Conservation (phyloP, 352 stramenopile species). For the Phytophthora vignae region DNA sequence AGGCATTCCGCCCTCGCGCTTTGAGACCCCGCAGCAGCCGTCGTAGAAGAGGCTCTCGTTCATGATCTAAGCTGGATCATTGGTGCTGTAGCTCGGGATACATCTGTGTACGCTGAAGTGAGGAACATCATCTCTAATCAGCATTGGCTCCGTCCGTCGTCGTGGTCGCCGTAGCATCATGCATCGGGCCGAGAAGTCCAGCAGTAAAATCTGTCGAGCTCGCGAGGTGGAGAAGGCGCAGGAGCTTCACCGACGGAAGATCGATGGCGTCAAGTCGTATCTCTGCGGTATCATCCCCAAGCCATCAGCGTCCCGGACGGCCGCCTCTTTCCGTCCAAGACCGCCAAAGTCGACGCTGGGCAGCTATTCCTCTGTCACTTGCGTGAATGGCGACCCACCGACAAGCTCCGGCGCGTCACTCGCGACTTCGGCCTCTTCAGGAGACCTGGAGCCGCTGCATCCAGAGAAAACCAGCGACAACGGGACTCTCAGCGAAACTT, state of each 20-base stretch:
- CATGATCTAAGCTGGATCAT: conserved; percentile 10
- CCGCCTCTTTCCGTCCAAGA: conserved; percentile 28
- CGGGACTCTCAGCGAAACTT: not conserved
- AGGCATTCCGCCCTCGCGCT: conserved; percentile 1
- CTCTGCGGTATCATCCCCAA: conserved; percentile 50
- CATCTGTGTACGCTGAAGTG: not conserved
- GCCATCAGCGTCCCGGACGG: conserved; percentile 23
- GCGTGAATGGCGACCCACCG: conserved; percentile 2
- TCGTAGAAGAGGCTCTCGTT: not conserved
- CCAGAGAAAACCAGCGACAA: conserved; percentile 1
- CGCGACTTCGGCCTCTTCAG: not conserved
- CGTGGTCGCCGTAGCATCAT: conserved; percentile 36
- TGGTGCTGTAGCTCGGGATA: not conserved
- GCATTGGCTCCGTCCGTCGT: no score
- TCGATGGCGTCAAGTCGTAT: conserved; percentile 71
- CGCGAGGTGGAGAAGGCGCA: conserved; percentile 77
- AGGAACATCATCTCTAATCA: not conserved
- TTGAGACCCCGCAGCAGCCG: conserved; percentile 1
- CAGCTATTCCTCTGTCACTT: conserved; percentile 14
- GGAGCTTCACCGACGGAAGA: conserved; percentile 76
- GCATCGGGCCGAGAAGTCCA: conserved; percentile 80
- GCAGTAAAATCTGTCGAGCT: conserved; percentile 78
- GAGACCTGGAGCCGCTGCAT: conserved; percentile 5
- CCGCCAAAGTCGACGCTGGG: conserved; percentile 20
- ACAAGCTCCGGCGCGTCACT: conserved; percentile 6